Percentiles rank a stretch among this genome's conserved stretches.
phyloP scores from a whole-genome alignment of 2,329 filamentous ascomycete species.

The Paraconiothyrium brasiliense region DNA sequence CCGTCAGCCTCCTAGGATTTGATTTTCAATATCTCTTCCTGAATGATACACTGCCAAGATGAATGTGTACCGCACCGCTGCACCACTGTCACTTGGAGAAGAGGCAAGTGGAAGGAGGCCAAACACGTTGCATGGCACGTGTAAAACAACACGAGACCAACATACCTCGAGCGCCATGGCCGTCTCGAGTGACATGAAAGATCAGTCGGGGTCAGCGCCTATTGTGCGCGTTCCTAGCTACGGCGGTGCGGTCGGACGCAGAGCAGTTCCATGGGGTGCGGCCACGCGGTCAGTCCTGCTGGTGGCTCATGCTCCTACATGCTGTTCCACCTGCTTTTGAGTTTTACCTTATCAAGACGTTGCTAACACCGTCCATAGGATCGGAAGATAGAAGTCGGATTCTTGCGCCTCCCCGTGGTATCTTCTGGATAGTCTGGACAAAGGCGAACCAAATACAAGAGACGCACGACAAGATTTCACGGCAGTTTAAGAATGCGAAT shows the following conservation, averaged over 20 bases:
- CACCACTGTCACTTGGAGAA: background rate
- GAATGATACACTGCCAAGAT: background rate
- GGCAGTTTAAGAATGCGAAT: background rate
- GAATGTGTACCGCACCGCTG: background rate
- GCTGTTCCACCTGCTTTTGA: background rate
- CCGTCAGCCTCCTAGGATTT: too few species aligned
- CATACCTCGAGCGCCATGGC: background rate
- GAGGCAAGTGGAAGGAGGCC: background rate
- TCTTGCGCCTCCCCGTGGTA: conserved; percentile 50
- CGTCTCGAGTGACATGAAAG: background rate
- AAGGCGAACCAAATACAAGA: conserved; percentile 48
- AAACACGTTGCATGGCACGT: background rate
- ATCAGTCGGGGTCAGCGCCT: background rate
- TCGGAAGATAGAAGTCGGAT: conserved; percentile 47
- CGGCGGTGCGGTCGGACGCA: background rate
- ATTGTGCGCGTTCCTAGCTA: background rate
- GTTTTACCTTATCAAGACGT: background rate
- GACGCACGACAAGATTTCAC: conserved; percentile 27
- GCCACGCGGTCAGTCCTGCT: background rate
- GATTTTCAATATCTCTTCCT: conserved; percentile 1
- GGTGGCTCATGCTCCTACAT: background rate
- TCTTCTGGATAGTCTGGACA: conserved; percentile 43
- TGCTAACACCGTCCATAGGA: background rate
- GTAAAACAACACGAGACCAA: background rate
- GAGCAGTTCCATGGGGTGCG: background rate